Base-by-base conservation (phyloP, 345 rosid genomes). In the Hypericum perforatum region DNA sequence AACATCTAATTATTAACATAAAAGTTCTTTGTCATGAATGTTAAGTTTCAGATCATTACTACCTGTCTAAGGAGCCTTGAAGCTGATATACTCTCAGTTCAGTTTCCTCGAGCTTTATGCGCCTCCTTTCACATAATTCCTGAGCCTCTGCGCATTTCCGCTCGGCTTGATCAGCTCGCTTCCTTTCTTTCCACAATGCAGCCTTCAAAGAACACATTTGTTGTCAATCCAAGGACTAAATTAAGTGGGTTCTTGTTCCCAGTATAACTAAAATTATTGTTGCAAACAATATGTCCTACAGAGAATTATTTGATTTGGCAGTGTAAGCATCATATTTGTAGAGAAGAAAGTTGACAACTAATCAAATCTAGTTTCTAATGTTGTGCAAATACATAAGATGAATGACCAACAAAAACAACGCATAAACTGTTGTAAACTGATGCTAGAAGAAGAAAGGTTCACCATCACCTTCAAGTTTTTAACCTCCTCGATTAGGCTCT, bases 11-110 rank as follows among this genome's bases (percentile, higher is more conserved):
- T n/a, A n/a, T n/a, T n/a, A n/a, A n/a, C n/a, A n/a, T n/a, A n/a
- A n/a, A n/a, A n/a, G n/a, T n/a, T n/a, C n/a, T n/a, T n/a, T n/a
- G n/a, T n/a, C n/a, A n/a, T n/a, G n/a, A n/a, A n/a, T n/a, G n/a
- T n/a, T n/a, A n/a, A n/a, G n/a, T n/a, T 32, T 59, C 37, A 40
- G 63, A 55, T 61, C 53, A 53, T 65, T 66, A 59, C 72, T 81
- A 86, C 96, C 92, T 85, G 74, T 78, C 87, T 72, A 91, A 64
- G 49, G 88, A 81, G 63, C 76, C 83, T 43, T 91, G 87, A 60
- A 91, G 84, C 63, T 75, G 87, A 60, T 67, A 65, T 37, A 91
- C 92, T 71, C 84, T 75, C 65, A 58, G 72, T 63, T 87, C 87
- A 36, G 96, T 76, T 69, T 87, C 95, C 71, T 75, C 78, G 57